A percentile compares a stretch with the other conserved stretches of the same genome.
These are phyloP conservation scores for Neonectria sp. DNA, from an alignment of 2,329 filamentous ascomycete species.

Conservation along the genomic window DNA sequence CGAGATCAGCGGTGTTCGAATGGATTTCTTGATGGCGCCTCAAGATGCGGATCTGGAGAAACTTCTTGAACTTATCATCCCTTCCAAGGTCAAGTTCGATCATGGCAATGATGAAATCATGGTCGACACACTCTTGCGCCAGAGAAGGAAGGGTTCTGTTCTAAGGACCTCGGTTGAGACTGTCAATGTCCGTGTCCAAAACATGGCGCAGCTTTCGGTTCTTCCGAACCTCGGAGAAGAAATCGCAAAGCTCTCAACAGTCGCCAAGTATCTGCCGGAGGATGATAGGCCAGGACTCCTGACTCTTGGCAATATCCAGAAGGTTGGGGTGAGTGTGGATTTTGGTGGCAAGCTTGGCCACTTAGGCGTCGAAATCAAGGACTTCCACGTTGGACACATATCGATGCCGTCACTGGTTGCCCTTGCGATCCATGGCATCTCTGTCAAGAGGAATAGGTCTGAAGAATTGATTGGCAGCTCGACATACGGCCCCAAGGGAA, in stretches of 20 bases:
- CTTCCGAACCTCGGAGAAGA: slow-evolving; percentile 84
- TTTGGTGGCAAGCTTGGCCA: slow-evolving; percentile 79
- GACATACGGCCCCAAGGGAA: slow-evolving; percentile 47
- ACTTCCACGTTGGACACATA: slow-evolving; percentile 84
- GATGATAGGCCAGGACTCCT: slow-evolving; percentile 93
- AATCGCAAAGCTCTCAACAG: slow-evolving; percentile 84
- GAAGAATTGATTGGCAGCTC: slow-evolving; percentile 80
- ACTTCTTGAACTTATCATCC: slow-evolving; percentile 88
- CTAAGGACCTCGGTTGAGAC: slow-evolving; percentile 78
- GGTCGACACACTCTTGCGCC: slow-evolving; percentile 89
- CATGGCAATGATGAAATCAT: slow-evolving; percentile 94
- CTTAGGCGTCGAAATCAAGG: slow-evolving; percentile 70
- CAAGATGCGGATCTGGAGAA: slow-evolving; percentile 86
- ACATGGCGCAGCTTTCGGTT: slow-evolving; percentile 75
- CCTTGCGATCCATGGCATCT: slow-evolving; percentile 77
- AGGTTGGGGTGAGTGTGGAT: slow-evolving; percentile 73
- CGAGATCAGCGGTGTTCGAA: slow-evolving; percentile 75
- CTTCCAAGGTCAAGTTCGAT: slow-evolving; percentile 89
- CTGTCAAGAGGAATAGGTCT: slow-evolving; percentile 73
- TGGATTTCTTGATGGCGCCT: slow-evolving; percentile 82
- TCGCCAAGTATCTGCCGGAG: slow-evolving; percentile 95
- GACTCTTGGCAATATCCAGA: slow-evolving; percentile 78
- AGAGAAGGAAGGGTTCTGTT: slow-evolving; percentile 88
- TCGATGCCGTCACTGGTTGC: slow-evolving; percentile 87
- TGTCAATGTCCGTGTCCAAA: slow-evolving; percentile 73